Evolutionary conservation across 1,284 basidiomycete genomes (phyloP).

Genomic region (Entoloma clypeatum): DNA sequence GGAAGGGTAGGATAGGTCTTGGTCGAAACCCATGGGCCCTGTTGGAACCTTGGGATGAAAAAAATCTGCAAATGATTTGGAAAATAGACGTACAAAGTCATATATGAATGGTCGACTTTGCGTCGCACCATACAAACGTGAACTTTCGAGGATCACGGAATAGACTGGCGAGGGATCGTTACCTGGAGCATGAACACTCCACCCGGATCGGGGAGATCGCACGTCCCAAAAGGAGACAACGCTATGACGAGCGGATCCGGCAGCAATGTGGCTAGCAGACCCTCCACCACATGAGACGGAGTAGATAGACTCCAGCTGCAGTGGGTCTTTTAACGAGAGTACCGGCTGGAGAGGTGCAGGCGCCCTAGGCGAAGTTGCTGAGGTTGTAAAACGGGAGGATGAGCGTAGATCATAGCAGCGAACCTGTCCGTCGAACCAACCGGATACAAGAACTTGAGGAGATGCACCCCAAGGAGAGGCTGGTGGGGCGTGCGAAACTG

Average conservation of each 20-base stretch:
- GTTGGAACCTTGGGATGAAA: slow-evolving; percentile 9
- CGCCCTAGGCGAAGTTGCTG: slow-evolving; percentile 10
- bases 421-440: slow-evolving; percentile 75
- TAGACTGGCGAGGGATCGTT: slow-evolving; percentile 75
- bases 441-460: slow-evolving; percentile 68
- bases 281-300: slow-evolving; percentile 68
- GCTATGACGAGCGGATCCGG: slow-evolving; percentile 69
- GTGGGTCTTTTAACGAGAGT: slow-evolving; percentile 58
- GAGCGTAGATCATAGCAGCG: slow-evolving; percentile 68
- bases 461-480: slow-evolving; percentile 63
- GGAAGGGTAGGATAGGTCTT: slow-evolving; percentile 55
- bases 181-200: slow-evolving; percentile 73
- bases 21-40: slow-evolving; percentile 51
- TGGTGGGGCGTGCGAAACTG: slow-evolving; percentile 54
- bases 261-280: slow-evolving; percentile 57
- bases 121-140: slow-evolving; percentile 70
- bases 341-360: slow-evolving; percentile 46
- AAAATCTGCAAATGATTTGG: not conserved
- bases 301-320: slow-evolving; percentile 70
- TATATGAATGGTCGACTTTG: slow-evolving; percentile 70
- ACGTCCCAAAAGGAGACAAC: slow-evolving; percentile 78
- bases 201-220: slow-evolving; percentile 53
- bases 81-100: slow-evolving; percentile 54
- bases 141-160: slow-evolving; percentile 63
- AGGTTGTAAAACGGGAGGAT: slow-evolving; percentile 26